Evolutionary conservation across 306 rosid species (phyloP), one percentile per base, ranked within the genome.

Genomic region (Sesbania bispinosa): DNA sequence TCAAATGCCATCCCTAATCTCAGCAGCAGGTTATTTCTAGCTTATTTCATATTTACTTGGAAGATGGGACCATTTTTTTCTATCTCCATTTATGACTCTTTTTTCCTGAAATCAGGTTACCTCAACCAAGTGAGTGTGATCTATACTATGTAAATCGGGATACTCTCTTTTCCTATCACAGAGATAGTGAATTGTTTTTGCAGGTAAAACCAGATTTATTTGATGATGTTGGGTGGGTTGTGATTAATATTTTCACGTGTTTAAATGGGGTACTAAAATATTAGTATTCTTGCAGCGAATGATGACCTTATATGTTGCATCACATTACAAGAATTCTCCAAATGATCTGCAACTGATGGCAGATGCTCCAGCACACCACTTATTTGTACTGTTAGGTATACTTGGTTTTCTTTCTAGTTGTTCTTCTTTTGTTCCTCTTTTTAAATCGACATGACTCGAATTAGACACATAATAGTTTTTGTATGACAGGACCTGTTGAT

Each of bases 281-380:
- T 68, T 80, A 71, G 45, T 48, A 73, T 67, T 61, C 47, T 77
- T 75, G 69, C 91, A 94, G 98, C 87, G 98, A 72, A 94, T 94
- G 98, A 90, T 94, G 98, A 91, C 98, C 26, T 85, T 94, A 16
- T 94, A 89, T 68, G 98, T 94, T 83, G 88, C 98, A 42, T 91
- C 98, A 33, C 97, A 91, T 83, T 94, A 94, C 92, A 94, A 90
- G 80, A 94, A 90, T 85, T 90, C 98, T 75, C 98, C 98, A 27
- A 94, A 94, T 74, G 98, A 94, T 84, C 81, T 94, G 64, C 98
- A 94, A 81, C 79, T 94, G 71, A 89, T 94, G 89, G 98, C 97
- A 2, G 96, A 94, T 80, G 98, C 98, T 68, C 98, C 98, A 47
- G 99, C 97, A 5, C 97, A 94, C 79, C 97, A 91, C 88, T 82